Evolutionary conservation across 768 basidiomycete genomes (phyloP).

Genomic region (Lentinus brumalis): DNA sequence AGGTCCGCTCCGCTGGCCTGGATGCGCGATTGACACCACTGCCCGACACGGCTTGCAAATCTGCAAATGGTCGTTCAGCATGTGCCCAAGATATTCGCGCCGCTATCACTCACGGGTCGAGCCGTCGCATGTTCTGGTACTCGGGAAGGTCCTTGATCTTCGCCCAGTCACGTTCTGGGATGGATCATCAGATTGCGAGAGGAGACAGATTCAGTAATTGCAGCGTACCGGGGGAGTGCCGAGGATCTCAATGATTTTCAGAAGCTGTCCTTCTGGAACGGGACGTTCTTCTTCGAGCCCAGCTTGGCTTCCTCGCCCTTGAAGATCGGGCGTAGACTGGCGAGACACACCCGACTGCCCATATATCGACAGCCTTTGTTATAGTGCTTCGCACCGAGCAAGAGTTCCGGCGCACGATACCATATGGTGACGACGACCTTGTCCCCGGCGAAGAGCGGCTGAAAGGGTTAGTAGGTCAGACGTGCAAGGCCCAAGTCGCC

Average conservation of each 20-base stretch:
- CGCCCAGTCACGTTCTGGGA: conserved; percentile 83
- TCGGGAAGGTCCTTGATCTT: conserved; percentile 85
- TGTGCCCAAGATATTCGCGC: background rate
- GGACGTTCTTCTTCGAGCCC: conserved; percentile 95
- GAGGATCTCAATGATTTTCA: conserved; percentile 94
- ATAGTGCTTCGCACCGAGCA: conserved; percentile 97
- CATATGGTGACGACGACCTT: conserved; percentile 99
- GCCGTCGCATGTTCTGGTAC: conserved; percentile 76
- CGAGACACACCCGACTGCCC: conserved; percentile 98
- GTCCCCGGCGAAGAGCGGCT: conserved; percentile 89
- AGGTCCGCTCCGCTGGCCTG: conserved; percentile 76
- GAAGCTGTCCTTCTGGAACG: conserved; percentile 95
- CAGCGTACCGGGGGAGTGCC: conserved; percentile 82
- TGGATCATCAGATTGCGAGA: too few species aligned
- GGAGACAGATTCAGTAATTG: too few species aligned
- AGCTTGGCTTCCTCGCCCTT: conserved; percentile 99
- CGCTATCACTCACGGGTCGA: conserved; percentile 60
- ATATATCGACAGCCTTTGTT: conserved; percentile 95
- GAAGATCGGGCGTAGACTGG: conserved; percentile 94
- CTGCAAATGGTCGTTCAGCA: conserved; percentile 36
- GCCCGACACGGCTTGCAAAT: conserved; percentile 60
- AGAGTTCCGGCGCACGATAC: conserved; percentile 96
- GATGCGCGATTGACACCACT: conserved; percentile 76
- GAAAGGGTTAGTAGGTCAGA: conserved; percentile 87
- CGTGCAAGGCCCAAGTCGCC: conserved; percentile 97